Conservation (phyloP, 2,329 filamentous ascomycete species). For the Fusarium heterosporum region DNA sequence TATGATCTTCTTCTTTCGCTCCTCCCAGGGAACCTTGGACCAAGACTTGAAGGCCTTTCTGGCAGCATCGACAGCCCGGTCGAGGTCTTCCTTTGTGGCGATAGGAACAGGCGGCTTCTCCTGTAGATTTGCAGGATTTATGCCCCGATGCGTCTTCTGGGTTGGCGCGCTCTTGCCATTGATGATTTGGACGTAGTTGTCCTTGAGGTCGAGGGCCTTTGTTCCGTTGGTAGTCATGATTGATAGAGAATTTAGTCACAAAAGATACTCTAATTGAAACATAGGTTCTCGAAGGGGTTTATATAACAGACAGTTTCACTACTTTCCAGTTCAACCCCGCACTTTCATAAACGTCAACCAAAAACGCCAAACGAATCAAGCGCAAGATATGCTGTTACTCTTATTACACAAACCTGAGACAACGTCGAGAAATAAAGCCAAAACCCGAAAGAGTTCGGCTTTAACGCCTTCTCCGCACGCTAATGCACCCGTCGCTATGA, state of each 20-base stretch:
- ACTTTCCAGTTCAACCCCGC: conserved; percentile 21
- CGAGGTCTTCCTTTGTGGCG: conserved; percentile 41
- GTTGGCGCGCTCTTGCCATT: conserved; percentile 36
- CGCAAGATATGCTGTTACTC: background rate
- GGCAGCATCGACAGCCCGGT: conserved; percentile 42
- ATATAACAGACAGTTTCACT: background rate
- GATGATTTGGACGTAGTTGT: conserved; percentile 44
- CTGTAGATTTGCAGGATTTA: conserved; percentile 49
- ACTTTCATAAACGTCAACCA: conserved; percentile 6
- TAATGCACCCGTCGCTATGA: background rate
- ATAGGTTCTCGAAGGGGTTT: background rate
- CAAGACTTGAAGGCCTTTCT: conserved; percentile 46
- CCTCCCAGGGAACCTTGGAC: conserved; percentile 42
- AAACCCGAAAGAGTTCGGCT: conserved; percentile 12
- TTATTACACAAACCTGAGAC: background rate
- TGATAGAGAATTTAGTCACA: background rate
- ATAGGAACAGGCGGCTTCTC: conserved; percentile 48
- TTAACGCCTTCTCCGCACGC: background rate
- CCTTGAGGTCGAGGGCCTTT: conserved; percentile 21
- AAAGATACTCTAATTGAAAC: background rate
- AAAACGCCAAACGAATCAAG: conserved; percentile 19
- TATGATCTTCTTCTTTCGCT: conserved; percentile 41
- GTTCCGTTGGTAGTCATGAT: conserved; percentile 30
- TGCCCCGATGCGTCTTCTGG: conserved; percentile 35
- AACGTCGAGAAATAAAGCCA: conserved; percentile 3